These are phyloP conservation scores for Kockiozyma suomiensis DNA, from an alignment of 805 yeast species.

Conservation along the genomic window DNA sequence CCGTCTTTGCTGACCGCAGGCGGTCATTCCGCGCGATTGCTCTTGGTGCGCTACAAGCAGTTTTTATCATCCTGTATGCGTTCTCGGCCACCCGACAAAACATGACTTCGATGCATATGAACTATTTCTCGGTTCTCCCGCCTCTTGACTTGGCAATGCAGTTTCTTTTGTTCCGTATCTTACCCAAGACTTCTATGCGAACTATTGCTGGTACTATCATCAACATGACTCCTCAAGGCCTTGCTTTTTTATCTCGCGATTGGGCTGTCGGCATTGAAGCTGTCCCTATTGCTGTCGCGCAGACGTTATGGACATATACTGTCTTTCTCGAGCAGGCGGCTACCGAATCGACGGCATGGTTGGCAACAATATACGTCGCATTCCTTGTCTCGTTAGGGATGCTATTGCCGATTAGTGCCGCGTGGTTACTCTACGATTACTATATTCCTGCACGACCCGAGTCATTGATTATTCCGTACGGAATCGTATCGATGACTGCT, in stretches of 20 bases:
- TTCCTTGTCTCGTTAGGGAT: conserved; percentile 16
- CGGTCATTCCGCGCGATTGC: conserved; percentile 25
- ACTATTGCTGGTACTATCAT: conserved; percentile 15
- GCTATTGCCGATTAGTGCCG: conserved; percentile 8
- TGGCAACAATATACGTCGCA: conserved; percentile 31
- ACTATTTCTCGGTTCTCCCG: conserved; percentile 33
- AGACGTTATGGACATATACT: conserved; percentile 24
- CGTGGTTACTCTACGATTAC: conserved; percentile 4
- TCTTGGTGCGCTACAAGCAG: conserved; percentile 21
- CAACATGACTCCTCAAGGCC: conserved; percentile 26
- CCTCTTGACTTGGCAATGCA: conserved; percentile 29
- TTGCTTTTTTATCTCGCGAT: conserved; percentile 24
- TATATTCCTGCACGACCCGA: background rate
- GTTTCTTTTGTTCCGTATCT: conserved; percentile 18
- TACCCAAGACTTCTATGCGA: conserved; percentile 14
- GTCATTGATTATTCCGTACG: background rate
- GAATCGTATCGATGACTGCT: background rate
- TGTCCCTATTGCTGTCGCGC: conserved; percentile 25
- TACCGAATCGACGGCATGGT: conserved; percentile 30
- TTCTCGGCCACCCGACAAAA: conserved; percentile 21
- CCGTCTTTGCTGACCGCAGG: conserved; percentile 21
- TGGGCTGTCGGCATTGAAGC: conserved; percentile 27
- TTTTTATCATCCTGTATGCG: conserved; percentile 10
- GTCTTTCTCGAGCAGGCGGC: conserved; percentile 30
- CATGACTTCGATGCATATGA: conserved; percentile 32